Evolutionary conservation across 2,329 filamentous ascomycete genomes (phyloP).

Genomic region (Verticillium zaregamsianum): DNA sequence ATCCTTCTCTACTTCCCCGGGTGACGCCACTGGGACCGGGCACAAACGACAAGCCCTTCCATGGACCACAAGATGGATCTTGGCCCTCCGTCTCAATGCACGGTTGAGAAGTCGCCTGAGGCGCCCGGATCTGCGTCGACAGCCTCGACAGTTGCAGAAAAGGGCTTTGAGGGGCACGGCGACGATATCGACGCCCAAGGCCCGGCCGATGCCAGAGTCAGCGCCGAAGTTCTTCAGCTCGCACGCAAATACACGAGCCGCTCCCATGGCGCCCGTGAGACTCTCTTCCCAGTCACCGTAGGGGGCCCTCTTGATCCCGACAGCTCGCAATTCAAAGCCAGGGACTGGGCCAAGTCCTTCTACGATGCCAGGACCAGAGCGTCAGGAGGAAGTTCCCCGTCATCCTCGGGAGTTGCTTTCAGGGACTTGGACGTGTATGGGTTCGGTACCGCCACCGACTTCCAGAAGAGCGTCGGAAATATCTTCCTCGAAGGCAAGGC

Average conservation of each 20-base stretch:
- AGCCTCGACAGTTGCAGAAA: too few relatives aligned
- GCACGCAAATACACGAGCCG: constrained; percentile 22
- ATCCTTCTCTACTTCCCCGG: too few relatives aligned
- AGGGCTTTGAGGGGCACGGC: too few relatives aligned
- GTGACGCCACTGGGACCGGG: too few relatives aligned
- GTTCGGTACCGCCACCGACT: constrained; percentile 34
- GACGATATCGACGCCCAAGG: too few relatives aligned
- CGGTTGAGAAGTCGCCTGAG: too few relatives aligned
- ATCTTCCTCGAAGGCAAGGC: constrained; percentile 14
- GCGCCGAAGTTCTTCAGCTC: constrained; percentile 19
- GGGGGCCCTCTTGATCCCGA: constrained; percentile 24
- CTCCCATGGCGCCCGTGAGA: constrained; percentile 13
- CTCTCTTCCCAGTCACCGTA: constrained; percentile 19
- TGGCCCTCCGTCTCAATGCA: too few relatives aligned
- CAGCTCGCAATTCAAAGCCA: constrained; percentile 33
- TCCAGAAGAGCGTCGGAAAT: constrained; percentile 37
- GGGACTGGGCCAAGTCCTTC: constrained; percentile 38
- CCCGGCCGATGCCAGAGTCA: constrained; percentile 1
- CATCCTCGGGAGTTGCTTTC: constrained; percentile 35
- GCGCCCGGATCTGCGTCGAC: too few relatives aligned
- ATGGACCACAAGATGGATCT: too few relatives aligned
- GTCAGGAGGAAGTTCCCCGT: constrained; percentile 19
- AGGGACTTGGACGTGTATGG: constrained; percentile 38
- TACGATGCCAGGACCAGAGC: constrained; percentile 18
- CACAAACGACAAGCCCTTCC: too few relatives aligned